Evolutionary conservation across 169 alveolate species (phyloP), one percentile per base, ranked within the genome.

Genomic region (Cryptosporidium ubiquitum): DNA sequence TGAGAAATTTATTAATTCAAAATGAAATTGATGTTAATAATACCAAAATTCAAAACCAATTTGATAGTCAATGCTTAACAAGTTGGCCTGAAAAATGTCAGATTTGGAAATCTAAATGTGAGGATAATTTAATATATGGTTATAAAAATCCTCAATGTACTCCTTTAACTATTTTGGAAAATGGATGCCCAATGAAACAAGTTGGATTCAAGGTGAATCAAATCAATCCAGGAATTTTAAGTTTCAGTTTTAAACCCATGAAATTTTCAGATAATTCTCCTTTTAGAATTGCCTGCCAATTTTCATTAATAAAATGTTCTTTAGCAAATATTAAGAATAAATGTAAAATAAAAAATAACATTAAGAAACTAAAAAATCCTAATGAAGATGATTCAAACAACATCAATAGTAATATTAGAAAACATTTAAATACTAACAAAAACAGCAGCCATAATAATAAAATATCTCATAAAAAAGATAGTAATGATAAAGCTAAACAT

Each of bases 41-140:
- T 35, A 23, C 29, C 14, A 20, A 16, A 6, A 23, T 1, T 64
- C 47, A 29, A n/a, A 31, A 5, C 39, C 71, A 64, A 29, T 64
- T 10, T 29, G 42, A 29, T 6, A 44, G 29, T 6, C 70, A 60
- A 39, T 73, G 85, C 26, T n/a, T 79, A 33, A 79, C 89, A 64
- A 79, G 89, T 47, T 79, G 89, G 89, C 89, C 89, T 0, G 89
- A 79, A 14, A 57, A 61, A 16, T 79, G 89, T n/a, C 89, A 79
- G 35, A 64, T 79, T 12, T 79, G 89, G 89, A 79, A 58, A 33
- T 79, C 89, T n/a, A 79, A 44, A 18, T 79, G 89, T n/a, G 89
- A 79, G 51, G 89, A 79, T 47, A 79, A 79, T 47, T 31, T 79
- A 20, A 60, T 64, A 42, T 79, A 61, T 29, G 75, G 89, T 16